Conservation (phyloP, 805 yeast species). For the Sungouiella thailandica region DNA sequence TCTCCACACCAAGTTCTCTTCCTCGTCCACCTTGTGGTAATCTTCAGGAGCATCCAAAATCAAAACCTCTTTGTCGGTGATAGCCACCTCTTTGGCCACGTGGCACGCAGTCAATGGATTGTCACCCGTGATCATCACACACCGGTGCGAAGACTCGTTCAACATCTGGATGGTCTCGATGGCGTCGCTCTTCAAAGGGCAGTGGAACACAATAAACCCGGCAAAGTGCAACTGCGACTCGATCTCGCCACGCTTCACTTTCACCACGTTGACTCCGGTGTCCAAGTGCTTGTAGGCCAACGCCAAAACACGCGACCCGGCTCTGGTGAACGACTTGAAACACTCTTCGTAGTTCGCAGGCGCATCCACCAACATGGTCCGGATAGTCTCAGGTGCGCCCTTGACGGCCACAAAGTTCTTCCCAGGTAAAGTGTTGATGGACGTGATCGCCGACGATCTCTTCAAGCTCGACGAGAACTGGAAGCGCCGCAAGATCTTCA, state of each 20-base stretch:
- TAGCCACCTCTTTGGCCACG: constrained; percentile 90
- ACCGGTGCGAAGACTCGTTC: constrained; percentile 92
- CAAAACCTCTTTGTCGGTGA: constrained; percentile 76
- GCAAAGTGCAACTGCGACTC: constrained; percentile 75
- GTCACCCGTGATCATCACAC: constrained; percentile 98
- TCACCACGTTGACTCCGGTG: constrained; percentile 42
- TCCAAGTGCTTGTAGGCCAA: constrained; percentile 77
- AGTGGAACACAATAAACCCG: constrained; percentile 94
- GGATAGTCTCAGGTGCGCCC: constrained; percentile 98
- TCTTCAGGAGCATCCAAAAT: constrained; percentile 83
- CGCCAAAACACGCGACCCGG: constrained; percentile 97
- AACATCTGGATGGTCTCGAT: constrained; percentile 85
- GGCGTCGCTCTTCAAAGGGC: constrained; percentile 95
- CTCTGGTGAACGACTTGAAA: constrained; percentile 85
- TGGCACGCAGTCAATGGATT: constrained; percentile 97
- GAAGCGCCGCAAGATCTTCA: constrained; percentile 84
- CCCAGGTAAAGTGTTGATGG: constrained; percentile 41
- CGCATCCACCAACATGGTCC: constrained; percentile 61
- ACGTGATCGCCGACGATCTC: constrained; percentile 85
- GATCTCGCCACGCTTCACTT: constrained; percentile 67
- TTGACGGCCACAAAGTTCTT: constrained; percentile 75
- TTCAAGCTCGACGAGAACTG: constrained; percentile 95
- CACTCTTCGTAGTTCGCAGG: constrained; percentile 81
- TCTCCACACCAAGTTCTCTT: constrained; percentile 72
- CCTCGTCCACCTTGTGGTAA: constrained; percentile 43